These are phyloP conservation scores for Trichoderma simmonsii DNA, from an alignment of 2,329 filamentous ascomycete genomes.

Conservation along the genomic window DNA sequence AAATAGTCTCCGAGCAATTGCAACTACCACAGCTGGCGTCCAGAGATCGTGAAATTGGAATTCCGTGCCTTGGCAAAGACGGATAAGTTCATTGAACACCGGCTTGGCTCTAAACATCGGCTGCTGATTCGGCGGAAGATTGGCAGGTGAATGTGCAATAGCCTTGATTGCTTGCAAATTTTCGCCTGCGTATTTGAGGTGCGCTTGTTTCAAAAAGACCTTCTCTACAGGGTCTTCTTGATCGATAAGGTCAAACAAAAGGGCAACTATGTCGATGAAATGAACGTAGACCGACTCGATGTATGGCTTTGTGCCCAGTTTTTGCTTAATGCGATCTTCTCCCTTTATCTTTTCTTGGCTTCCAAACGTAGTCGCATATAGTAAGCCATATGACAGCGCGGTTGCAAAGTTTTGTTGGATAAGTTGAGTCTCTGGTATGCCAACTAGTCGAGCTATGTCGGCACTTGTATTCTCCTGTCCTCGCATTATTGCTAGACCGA, in stretches of 20 bases:
- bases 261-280: conserved; percentile 73
- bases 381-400: conserved; percentile 78
- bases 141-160: conserved; percentile 62
- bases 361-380: conserved; percentile 45
- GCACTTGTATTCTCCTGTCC: conserved; percentile 62
- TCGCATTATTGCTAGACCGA: conserved; percentile 80
- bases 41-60: conserved; percentile 66
- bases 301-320: conserved; percentile 66
- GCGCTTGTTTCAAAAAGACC: conserved; percentile 57
- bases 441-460: conserved; percentile 58
- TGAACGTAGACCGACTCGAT: conserved; percentile 60
- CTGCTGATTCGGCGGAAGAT: conserved; percentile 75
- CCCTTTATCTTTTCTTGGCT: conserved; percentile 47
- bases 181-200: conserved; percentile 58
- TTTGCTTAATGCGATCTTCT: conserved; percentile 64
- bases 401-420: conserved; percentile 70
- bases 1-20: conserved; percentile 72
- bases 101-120: conserved; percentile 80
- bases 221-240: conserved; percentile 73
- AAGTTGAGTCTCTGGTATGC: conserved; percentile 52
- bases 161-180: conserved; percentile 67
- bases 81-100: conserved; percentile 69
- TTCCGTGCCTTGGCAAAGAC: conserved; percentile 71
- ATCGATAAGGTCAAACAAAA: conserved; percentile 73
- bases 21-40: conserved; percentile 71